Evolutionary conservation across 345 rosid genomes (phyloP).

Genomic region (Mercurialis annua): DNA sequence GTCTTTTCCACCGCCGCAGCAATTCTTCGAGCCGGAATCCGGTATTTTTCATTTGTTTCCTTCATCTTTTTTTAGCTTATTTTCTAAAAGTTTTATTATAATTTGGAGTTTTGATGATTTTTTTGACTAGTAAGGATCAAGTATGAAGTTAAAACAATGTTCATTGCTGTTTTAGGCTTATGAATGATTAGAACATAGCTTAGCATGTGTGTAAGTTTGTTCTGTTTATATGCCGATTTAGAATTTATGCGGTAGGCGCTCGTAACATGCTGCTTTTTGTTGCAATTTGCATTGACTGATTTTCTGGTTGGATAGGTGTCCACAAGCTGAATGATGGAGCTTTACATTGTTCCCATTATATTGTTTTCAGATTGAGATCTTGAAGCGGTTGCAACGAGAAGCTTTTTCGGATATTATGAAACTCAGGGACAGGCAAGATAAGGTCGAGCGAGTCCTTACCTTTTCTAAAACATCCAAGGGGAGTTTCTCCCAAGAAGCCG

Average conservation of each 20-base stretch:
- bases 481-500: conserved; percentile 61
- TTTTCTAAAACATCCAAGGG: conserved; percentile 46
- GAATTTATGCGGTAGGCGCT: not conserved
- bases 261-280: not conserved
- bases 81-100: too few relatives aligned
- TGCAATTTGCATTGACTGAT: conserved; percentile 14
- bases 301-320: conserved; percentile 13
- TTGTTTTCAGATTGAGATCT: conserved; percentile 71
- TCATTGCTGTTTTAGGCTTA: not conserved
- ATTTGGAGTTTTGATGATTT: too few relatives aligned
- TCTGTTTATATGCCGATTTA: not conserved
- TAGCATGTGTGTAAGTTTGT: not conserved
- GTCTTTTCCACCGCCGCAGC: conserved; percentile 36
- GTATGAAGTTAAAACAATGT: too few relatives aligned
- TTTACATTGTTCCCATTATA: conserved; percentile 11
- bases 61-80: too few relatives aligned
- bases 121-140: too few relatives aligned
- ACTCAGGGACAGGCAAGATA: conserved; percentile 85
- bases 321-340: conserved; percentile 17
- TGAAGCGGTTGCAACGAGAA: conserved; percentile 91
- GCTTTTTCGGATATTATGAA: conserved; percentile 82
- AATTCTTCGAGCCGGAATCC: conserved; percentile 54
- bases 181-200: not conserved
- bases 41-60: conserved; percentile 29
- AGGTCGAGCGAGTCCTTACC: conserved; percentile 62